phyloP scores from a whole-genome alignment of 768 basidiomycete genomes.

The Psilocybe subaeruginosa region DNA sequence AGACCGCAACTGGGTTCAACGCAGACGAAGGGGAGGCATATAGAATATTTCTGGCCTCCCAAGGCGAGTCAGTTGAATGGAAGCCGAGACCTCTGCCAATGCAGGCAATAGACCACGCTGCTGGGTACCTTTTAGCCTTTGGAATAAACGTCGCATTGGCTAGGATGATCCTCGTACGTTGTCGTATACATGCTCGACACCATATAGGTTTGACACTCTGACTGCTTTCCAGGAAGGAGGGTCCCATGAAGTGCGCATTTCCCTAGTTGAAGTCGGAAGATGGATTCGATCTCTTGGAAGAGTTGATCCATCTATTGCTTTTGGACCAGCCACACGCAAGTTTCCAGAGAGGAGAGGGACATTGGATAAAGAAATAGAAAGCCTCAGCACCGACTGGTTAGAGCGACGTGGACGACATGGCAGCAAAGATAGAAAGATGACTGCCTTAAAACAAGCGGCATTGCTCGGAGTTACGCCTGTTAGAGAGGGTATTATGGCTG shows the following conservation, averaged over 20 bases:
- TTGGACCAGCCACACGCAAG: slow-evolving; percentile 36
- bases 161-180: slow-evolving; percentile 48
- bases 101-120: slow-evolving; percentile 63
- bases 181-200: background rate
- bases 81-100: slow-evolving; percentile 47
- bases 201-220: background rate
- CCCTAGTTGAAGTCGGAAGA: slow-evolving; percentile 56
- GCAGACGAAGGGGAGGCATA: slow-evolving; percentile 57
- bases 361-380: slow-evolving; percentile 38
- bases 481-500: slow-evolving; percentile 27
- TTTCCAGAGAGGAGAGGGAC: slow-evolving; percentile 40
- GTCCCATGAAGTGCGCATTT: slow-evolving; percentile 62
- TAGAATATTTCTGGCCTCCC: slow-evolving; percentile 26
- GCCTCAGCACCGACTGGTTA: slow-evolving; percentile 31
- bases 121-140: slow-evolving; percentile 61
- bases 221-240: slow-evolving; percentile 52
- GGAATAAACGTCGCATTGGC: slow-evolving; percentile 60
- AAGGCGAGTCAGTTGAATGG: slow-evolving; percentile 5
- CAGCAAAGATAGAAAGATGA: slow-evolving; percentile 31
- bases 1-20: slow-evolving; percentile 65
- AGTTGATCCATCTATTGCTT: slow-evolving; percentile 40
- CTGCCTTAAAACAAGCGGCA: slow-evolving; percentile 49
- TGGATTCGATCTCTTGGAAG: slow-evolving; percentile 61
- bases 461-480: slow-evolving; percentile 45
- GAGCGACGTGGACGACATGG: slow-evolving; percentile 17